phyloP scores from a whole-genome alignment of 352 stramenopile genomes.

The Globisporangium spiculum region DNA sequence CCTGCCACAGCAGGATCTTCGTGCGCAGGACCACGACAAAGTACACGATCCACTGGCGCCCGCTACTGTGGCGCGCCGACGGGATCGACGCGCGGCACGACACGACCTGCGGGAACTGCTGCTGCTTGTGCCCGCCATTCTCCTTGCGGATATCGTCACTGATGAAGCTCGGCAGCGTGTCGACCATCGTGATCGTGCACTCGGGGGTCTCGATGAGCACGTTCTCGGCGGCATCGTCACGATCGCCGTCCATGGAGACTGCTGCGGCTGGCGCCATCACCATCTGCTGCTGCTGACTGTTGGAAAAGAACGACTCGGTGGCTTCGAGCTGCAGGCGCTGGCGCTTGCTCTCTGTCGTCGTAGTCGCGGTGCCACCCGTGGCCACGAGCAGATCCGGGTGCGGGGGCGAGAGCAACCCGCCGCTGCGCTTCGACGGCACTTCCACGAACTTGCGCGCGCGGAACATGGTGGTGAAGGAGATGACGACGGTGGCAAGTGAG shows the following conservation, averaged over 20 bases:
- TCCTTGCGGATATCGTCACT: constrained; percentile 50
- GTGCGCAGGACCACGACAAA: constrained; percentile 54
- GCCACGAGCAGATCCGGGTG: constrained; percentile 28
- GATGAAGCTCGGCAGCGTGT: constrained; percentile 36
- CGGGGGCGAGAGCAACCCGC: constrained; percentile 35
- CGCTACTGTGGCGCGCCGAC: constrained; percentile 44
- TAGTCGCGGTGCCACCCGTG: constrained; percentile 12
- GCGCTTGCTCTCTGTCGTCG: constrained; percentile 41
- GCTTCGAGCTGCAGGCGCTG: constrained; percentile 44
- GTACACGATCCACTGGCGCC: constrained; percentile 51
- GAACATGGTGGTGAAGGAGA: constrained; percentile 43
- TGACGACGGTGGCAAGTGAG: background rate
- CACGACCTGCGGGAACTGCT: constrained; percentile 17
- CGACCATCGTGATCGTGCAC: constrained; percentile 48
- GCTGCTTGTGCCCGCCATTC: constrained; percentile 8
- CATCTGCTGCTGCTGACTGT: background rate
- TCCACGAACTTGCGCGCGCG: constrained; percentile 66
- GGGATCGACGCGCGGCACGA: constrained; percentile 42
- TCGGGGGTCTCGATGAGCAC: constrained; percentile 55
- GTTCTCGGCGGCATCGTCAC: constrained; percentile 17
- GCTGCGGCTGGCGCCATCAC: background rate
- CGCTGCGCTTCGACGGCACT: constrained; percentile 57
- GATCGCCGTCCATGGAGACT: background rate
- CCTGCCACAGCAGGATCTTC: constrained; percentile 69
- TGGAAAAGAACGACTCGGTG: constrained; percentile 10